phyloP scores from a whole-genome alignment of 2,329 filamentous ascomycete species.

The Dryadomyces quercus-mongolicae region DNA sequence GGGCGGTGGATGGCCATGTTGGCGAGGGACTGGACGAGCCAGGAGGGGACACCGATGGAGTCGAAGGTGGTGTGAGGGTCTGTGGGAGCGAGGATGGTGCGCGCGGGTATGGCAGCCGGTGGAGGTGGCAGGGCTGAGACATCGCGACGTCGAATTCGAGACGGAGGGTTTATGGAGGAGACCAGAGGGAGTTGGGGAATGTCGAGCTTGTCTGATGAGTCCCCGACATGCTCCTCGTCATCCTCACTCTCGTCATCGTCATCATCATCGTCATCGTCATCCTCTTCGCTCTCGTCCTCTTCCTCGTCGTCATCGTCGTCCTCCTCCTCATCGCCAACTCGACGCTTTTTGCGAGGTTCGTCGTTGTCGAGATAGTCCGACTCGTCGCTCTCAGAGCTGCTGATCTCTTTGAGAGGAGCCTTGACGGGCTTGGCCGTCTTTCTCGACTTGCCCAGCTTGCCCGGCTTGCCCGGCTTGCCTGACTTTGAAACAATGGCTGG shows the following conservation, averaged over 20 bases:
- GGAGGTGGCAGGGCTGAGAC: conserved; percentile 1
- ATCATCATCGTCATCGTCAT: neutral
- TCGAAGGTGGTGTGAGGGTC: conserved; percentile 56
- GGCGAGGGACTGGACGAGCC: conserved; percentile 71
- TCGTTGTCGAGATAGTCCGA: conserved; percentile 35
- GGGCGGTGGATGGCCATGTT: conserved; percentile 74
- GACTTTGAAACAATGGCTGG: neutral
- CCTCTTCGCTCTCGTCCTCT: conserved; percentile 17
- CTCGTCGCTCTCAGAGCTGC: conserved; percentile 14
- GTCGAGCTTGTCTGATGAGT: conserved; percentile 13
- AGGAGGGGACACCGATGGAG: conserved; percentile 63
- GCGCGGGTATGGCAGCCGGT: neutral
- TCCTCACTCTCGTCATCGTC: neutral
- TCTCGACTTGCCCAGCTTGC: too few species aligned
- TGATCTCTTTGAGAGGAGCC: neutral
- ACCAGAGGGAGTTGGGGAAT: conserved; percentile 19
- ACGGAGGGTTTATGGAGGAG: conserved; percentile 37
- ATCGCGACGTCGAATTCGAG: conserved; percentile 32
- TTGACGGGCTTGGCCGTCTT: neutral
- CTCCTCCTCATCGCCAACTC: neutral
- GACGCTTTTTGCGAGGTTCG: conserved; percentile 22
- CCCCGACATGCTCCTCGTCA: too few species aligned
- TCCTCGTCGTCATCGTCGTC: conserved; percentile 17
- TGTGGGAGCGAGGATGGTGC: conserved; percentile 34
- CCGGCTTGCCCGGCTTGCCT: neutral